Conservation (phyloP, 2,329 filamentous ascomycete species). For the Thermothelomyces thermophilus region DNA sequence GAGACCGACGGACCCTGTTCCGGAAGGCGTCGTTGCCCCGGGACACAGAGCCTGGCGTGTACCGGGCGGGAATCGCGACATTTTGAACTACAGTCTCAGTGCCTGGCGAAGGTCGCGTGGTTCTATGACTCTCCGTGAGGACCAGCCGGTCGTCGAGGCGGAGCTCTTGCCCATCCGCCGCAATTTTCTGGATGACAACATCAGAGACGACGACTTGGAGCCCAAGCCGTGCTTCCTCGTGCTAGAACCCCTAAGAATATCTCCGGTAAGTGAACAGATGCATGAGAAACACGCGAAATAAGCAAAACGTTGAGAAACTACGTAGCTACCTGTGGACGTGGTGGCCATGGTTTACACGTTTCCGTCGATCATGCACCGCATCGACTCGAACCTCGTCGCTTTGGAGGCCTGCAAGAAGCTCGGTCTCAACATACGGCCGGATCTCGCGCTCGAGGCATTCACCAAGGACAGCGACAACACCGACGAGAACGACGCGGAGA, state of each 20-base stretch:
- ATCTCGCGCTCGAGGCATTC: slow-evolving; percentile 76
- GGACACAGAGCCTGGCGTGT: slow-evolving; percentile 38
- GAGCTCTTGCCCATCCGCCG: slow-evolving; percentile 69
- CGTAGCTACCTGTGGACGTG: slow-evolving; percentile 55
- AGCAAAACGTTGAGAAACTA: too few species aligned
- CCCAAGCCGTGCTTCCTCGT: slow-evolving; percentile 58
- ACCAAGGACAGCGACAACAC: slow-evolving; percentile 89
- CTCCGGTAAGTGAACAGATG: slow-evolving; percentile 50
- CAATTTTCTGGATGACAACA: slow-evolving; percentile 69
- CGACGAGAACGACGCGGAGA: slow-evolving; percentile 61
- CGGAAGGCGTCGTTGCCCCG: slow-evolving; percentile 45
- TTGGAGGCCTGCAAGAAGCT: slow-evolving; percentile 65
- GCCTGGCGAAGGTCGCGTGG: slow-evolving; percentile 57
- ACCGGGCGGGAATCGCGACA: slow-evolving; percentile 43
- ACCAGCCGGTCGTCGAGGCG: slow-evolving; percentile 78
- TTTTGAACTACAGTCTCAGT: slow-evolving; percentile 79
- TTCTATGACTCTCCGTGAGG: slow-evolving; percentile 47
- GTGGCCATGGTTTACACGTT: slow-evolving; percentile 69
- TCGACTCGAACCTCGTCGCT: slow-evolving; percentile 76
- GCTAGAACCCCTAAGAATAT: slow-evolving; percentile 70
- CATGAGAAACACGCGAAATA: background rate
- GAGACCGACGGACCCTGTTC: slow-evolving; percentile 59
- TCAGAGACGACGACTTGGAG: slow-evolving; percentile 38
- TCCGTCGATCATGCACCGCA: slow-evolving; percentile 74
- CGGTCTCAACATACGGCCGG: slow-evolving; percentile 54